Evolutionary conservation across 768 basidiomycete species (phyloP), one percentile per base, ranked within the genome.

Genomic region (Pleurotus sapidus): DNA sequence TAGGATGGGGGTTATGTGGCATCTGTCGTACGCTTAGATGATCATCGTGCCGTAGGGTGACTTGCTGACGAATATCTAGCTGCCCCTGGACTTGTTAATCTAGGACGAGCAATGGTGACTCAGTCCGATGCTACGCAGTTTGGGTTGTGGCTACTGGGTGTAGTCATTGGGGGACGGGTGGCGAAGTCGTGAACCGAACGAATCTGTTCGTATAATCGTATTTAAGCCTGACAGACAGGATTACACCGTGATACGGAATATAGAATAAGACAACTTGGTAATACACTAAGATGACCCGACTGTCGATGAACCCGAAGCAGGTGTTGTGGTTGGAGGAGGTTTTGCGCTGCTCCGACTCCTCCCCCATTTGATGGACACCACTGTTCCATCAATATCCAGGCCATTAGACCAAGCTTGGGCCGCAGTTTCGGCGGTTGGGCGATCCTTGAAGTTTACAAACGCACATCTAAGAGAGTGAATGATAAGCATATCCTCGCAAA

Each of bases 381-480:
- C 77, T 67, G 88, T 86, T 1, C 85, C 89, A 25, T 93, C 88
- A 23, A 98, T 77, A 62, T 96, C 95, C 8, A 98, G 75, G 1
- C 95, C 95, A 60, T 87, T 86, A n/a, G 93, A 84, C 85, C 95
- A 93, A 8, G 89, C 87, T 60, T 91, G 84, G 0, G 95, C 95
- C 0, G 92, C 94, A 14, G 77, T 75, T 72, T 99, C 97, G 14
- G 97, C 95, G n/a, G 83, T 77, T 5, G 77, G 66, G 17, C 97
- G 82, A 55, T 89, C 84, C 63, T 81, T 87, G 76, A 98, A 98
- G 70, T 98, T 98, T 54, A 97, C 82, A 70, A 99, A 99, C 1
- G 96, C 97, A 72, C 95, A 96, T 71, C 91, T 91, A 37, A 58
- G 14, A 40, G 17, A 53, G 17, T 17, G n/a, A 61, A 48, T 57